These are phyloP conservation scores for Deinandra increscens DNA, from an alignment of 129 eudicot genomes.

Conservation along the genomic window DNA sequence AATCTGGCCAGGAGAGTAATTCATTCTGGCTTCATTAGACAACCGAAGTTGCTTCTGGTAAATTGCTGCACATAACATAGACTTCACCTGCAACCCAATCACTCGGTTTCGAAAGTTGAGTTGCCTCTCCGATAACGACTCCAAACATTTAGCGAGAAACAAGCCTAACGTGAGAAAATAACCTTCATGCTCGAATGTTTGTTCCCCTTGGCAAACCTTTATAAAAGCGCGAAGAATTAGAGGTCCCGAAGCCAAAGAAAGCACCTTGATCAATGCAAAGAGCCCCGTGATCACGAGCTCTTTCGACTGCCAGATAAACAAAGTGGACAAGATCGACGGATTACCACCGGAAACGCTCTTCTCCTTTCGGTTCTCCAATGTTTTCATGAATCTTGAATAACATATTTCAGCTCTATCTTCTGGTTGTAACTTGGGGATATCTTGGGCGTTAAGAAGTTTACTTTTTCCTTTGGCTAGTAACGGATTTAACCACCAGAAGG, in stretches of 20 bases:
- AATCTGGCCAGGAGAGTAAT: slow-evolving; percentile 56
- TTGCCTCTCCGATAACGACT: slow-evolving; percentile 62
- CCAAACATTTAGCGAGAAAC: slow-evolving; percentile 54
- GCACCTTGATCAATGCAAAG: slow-evolving; percentile 54
- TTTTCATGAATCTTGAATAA: slow-evolving; percentile 44
- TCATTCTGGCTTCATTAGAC: slow-evolving; percentile 43
- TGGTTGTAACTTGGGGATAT: slow-evolving; percentile 44
- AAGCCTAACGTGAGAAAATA: slow-evolving; percentile 42
- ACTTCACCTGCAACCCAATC: slow-evolving; percentile 56
- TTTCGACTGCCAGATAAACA: slow-evolving; percentile 49
- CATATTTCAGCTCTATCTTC: slow-evolving; percentile 47
- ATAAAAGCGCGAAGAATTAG: slow-evolving; percentile 60
- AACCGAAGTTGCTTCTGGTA: slow-evolving; percentile 53
- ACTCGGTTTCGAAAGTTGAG: slow-evolving; percentile 49
- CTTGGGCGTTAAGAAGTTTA: slow-evolving; percentile 50
- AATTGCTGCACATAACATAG: slow-evolving; percentile 55
- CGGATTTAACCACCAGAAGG: slow-evolving; percentile 69
- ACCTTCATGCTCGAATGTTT: slow-evolving; percentile 45
- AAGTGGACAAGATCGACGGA: slow-evolving; percentile 35
- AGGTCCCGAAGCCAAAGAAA: slow-evolving; percentile 53
- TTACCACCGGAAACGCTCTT: not conserved
- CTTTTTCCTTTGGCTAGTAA: slow-evolving; percentile 47
- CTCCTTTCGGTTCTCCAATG: slow-evolving; percentile 27
- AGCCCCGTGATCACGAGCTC: slow-evolving; percentile 45
- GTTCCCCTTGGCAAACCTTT: slow-evolving; percentile 47